Conservation (phyloP, 768 basidiomycete genomes). For the Naganishia kalamii region DNA sequence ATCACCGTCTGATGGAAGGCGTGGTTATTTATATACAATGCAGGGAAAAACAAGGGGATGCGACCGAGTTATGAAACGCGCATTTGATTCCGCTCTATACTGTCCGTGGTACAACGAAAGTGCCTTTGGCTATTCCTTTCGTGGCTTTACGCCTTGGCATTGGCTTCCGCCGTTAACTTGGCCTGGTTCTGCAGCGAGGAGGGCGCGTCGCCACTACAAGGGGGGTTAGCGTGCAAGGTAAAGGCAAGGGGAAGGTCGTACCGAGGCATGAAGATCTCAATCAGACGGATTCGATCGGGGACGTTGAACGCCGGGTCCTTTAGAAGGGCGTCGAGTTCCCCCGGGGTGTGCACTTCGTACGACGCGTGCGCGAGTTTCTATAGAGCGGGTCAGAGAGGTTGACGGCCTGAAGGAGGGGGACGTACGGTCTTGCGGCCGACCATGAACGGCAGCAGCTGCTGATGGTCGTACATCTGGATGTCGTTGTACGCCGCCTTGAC, state of each 20-base stretch:
- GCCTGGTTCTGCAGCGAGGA: conserved; percentile 43
- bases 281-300: conserved; percentile 53
- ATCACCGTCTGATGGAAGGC: too few relatives aligned
- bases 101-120: too few relatives aligned
- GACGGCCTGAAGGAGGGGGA: background rate
- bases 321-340: conserved; percentile 64
- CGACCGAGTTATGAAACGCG: too few relatives aligned
- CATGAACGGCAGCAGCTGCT: conserved; percentile 44
- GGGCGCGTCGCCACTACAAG: conserved; percentile 43
- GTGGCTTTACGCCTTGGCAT: conserved; percentile 8
- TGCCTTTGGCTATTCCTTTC: too few relatives aligned
- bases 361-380: conserved; percentile 49
- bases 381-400: background rate
- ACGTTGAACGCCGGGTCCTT: conserved; percentile 57
- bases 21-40: too few relatives aligned
- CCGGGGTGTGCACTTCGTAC: conserved; percentile 62
- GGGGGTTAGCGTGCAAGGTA: background rate
- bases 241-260: background rate
- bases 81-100: too few relatives aligned
- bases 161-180: conserved; percentile 45
- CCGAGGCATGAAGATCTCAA: conserved; percentile 46
- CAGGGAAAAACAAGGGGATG: too few relatives aligned
- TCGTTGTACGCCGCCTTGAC: conserved; percentile 64
- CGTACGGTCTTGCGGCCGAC: conserved; percentile 40
- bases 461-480: conserved; percentile 63